Percentiles rank a stretch among this genome's conserved stretches.
Evolutionary conservation across 169 alveolate genomes (phyloP).

Genomic region (Pseudocohnilembus persalinus): DNA sequence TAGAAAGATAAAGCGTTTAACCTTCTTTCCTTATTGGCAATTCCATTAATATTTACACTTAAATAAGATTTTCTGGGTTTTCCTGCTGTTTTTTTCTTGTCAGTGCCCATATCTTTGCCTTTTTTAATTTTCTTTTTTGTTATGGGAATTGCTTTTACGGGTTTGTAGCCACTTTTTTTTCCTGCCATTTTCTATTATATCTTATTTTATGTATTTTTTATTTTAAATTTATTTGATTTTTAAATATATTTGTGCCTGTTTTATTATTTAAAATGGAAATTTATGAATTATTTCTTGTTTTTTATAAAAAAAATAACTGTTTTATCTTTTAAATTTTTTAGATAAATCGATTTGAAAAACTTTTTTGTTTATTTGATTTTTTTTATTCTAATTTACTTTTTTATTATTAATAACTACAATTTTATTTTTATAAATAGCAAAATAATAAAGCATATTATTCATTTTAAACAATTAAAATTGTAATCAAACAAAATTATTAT

Average conservation of each 20-base stretch:
- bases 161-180: too few species aligned
- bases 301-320: too few species aligned
- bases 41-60: background rate
- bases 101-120: background rate
- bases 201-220: background rate
- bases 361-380: background rate
- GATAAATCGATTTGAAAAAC: too few species aligned
- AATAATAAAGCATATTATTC: background rate
- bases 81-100: background rate
- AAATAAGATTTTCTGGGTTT: conserved; percentile 25
- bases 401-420: too few species aligned
- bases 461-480: too few species aligned
- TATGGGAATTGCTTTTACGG: background rate
- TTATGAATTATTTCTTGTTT: background rate
- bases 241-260: background rate
- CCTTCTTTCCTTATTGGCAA: conserved; percentile 15
- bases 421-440: background rate
- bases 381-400: background rate
- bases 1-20: background rate
- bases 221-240: too few species aligned
- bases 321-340: too few species aligned
- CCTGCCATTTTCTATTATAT: background rate
- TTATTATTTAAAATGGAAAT: background rate
- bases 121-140: too few species aligned
- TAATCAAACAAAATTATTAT: background rate